Base-by-base conservation (phyloP, 1,284 basidiomycete genomes). In the Leccinum subrobustum region DNA sequence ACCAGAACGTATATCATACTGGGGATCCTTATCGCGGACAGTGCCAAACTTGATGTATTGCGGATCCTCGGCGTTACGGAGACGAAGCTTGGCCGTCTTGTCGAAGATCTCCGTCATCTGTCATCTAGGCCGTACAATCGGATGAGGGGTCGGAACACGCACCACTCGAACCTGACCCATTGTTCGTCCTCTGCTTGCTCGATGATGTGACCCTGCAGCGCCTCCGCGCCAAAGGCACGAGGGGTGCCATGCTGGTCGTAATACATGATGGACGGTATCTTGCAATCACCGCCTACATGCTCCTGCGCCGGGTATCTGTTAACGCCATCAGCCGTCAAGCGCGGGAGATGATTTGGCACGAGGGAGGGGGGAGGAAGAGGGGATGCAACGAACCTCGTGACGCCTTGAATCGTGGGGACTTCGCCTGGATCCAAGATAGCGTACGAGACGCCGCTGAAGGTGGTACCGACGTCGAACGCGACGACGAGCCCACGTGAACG, bases 251-350 rank as follows among this genome's bases (percentile, higher is more conserved):
- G 62, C n/a, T 66, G 65, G 62, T 81, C 79, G 65, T 87, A 87
- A 64, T 79, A 85, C 12, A 86, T 69, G 27, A 85, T 73, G 0
- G 83, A 81, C 5, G 84, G 85, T 29, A 86, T 83, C 68, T 86
- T 86, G 6, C 77, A 80, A 56, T 83, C 74, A 3, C 78, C 75
- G 4, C 74, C 73, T 4, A 72, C 70, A 62, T 77, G 71, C 52
- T 78, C 75, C 60, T 81, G 78, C 0, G 75, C 78, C 11, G 79
- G 79, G 59, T 75, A 80, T 51, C 81, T 81, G 52, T 31, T 6
- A n/a, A 11, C 67, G 48, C 27, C 29, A 52, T 20, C 35, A 14
- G 48, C 56, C 6, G 48, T 27, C 52, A 27, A 18, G 56, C 56
- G 18, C 9, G 39, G 23, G 59, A 62, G 29, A 29, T 29, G 29